Conservation (phyloP, 352 stramenopile species). For the Peronosclerospora sorghi region DNA sequence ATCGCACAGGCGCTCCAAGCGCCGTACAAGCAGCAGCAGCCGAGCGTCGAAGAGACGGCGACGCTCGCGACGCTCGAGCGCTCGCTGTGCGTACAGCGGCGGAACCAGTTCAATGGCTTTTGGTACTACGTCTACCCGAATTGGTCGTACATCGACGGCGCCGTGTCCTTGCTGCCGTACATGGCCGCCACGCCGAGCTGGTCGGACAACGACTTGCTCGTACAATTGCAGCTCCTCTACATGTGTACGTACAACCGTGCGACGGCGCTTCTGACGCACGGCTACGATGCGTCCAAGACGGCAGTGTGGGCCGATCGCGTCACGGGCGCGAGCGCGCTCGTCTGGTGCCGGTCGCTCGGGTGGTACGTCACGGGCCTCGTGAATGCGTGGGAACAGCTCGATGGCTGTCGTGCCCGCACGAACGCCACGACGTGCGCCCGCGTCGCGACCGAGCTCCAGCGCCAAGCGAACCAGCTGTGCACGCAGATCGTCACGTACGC, state of each 20-base stretch:
- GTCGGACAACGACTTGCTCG: constrained; percentile 18
- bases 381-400: constrained; percentile 15
- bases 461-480: constrained; percentile 10
- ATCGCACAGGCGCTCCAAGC: constrained; percentile 14
- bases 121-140: constrained; percentile 23
- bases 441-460: constrained; percentile 8
- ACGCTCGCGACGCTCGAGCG: constrained; percentile 9
- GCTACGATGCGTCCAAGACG: constrained; percentile 11
- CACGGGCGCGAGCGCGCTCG: constrained; percentile 13
- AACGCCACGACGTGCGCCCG: too few relatives aligned
- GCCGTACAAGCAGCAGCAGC: too few relatives aligned
- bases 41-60: too few relatives aligned
- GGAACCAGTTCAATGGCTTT: constrained; percentile 19
- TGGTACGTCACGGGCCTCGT: constrained; percentile 20
- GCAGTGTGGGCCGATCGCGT: constrained; percentile 17
- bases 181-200: constrained; percentile 16
- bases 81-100: constrained; percentile 13
- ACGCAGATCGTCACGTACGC: constrained; percentile 11
- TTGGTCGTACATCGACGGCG: constrained; percentile 22
- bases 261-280: constrained; percentile 4
- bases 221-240: constrained; percentile 21
- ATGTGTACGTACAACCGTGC: constrained; percentile 12
- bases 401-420: constrained; percentile 5
- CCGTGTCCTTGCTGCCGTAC: constrained; percentile 20
- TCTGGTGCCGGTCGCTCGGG: constrained; percentile 16